phyloP scores from a whole-genome alignment of 495 filamentous ascomycete genomes.

The Xylaria curta region DNA sequence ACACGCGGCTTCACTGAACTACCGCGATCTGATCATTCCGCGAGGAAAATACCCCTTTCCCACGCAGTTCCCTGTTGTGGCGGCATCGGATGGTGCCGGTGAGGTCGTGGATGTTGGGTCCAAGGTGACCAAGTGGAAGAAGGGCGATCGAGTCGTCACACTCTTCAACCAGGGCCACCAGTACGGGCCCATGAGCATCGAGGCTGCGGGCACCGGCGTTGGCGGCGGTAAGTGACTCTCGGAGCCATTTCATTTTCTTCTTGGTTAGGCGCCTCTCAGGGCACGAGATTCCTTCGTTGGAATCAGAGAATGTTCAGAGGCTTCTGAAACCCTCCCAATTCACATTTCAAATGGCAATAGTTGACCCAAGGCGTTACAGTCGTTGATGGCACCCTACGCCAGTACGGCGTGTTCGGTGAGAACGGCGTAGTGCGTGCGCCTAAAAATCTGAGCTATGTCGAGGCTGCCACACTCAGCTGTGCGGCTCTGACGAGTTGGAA shows the following conservation, averaged over 20 bases:
- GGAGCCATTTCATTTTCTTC: too few species aligned
- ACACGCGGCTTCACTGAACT: constrained; percentile 79
- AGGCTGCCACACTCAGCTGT: constrained; percentile 73
- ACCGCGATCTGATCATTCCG: constrained; percentile 80
- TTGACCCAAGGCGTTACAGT: constrained; percentile 25
- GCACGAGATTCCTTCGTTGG: too few species aligned
- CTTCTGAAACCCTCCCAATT: too few species aligned
- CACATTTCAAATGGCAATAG: too few species aligned
- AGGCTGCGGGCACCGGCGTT: constrained; percentile 60
- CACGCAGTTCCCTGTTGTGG: constrained; percentile 62
- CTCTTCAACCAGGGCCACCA: constrained; percentile 83
- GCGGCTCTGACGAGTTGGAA: constrained; percentile 86
- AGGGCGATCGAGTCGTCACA: constrained; percentile 74
- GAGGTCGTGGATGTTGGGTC: constrained; percentile 71
- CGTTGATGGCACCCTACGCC: constrained; percentile 71
- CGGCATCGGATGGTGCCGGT: constrained; percentile 80
- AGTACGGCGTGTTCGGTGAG: constrained; percentile 76
- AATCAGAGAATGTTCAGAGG: too few species aligned
- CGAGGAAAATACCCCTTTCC: constrained; percentile 75
- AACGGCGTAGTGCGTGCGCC: constrained; percentile 72
- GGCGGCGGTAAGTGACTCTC: constrained; percentile 55
- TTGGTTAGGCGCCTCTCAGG: too few species aligned
- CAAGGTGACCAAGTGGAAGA: constrained; percentile 69
- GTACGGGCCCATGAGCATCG: constrained; percentile 59
- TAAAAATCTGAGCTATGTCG: constrained; percentile 62